phyloP scores from a whole-genome alignment of 1,139 yeast genomes.

The Hyphopichia fennica region DNA sequence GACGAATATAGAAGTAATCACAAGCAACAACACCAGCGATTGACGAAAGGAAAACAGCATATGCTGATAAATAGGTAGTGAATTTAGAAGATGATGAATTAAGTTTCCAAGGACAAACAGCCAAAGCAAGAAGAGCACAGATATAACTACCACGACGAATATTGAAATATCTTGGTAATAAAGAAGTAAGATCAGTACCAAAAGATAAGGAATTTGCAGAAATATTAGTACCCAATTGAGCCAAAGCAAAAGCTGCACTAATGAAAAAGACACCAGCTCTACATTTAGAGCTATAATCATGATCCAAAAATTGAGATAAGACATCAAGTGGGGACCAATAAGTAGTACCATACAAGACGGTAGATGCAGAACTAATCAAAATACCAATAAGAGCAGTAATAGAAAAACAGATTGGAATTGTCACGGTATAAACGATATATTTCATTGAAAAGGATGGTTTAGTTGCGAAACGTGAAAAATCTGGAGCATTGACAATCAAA shows the following conservation, averaged over 20 bases:
- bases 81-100: conserved; percentile 72
- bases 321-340: conserved; percentile 89
- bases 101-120: conserved; percentile 88
- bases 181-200: conserved; percentile 87
- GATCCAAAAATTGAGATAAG: conserved; percentile 57
- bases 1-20: conserved; percentile 75
- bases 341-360: conserved; percentile 64
- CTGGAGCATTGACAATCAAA: conserved; percentile 84
- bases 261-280: conserved; percentile 87
- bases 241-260: conserved; percentile 73
- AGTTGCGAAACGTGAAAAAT: conserved; percentile 80
- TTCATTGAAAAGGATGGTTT: conserved; percentile 42
- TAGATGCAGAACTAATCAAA: conserved; percentile 80
- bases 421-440: conserved; percentile 48
- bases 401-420: conserved; percentile 78
- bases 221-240: conserved; percentile 90
- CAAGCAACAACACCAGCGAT: conserved; percentile 81
- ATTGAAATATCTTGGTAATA: conserved; percentile 75
- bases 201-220: conserved; percentile 88
- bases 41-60: conserved; percentile 81
- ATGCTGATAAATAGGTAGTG: conserved; percentile 82
- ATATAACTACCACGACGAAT: conserved; percentile 80
- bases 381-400: conserved; percentile 85
- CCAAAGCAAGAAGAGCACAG: conserved; percentile 75
- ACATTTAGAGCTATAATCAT: conserved; percentile 52